Percentiles rank a stretch among this genome's conserved stretches.
Evolutionary conservation across 2,329 filamentous ascomycete species (phyloP).

Genomic region (Tolypocladium ovalisporum): DNA sequence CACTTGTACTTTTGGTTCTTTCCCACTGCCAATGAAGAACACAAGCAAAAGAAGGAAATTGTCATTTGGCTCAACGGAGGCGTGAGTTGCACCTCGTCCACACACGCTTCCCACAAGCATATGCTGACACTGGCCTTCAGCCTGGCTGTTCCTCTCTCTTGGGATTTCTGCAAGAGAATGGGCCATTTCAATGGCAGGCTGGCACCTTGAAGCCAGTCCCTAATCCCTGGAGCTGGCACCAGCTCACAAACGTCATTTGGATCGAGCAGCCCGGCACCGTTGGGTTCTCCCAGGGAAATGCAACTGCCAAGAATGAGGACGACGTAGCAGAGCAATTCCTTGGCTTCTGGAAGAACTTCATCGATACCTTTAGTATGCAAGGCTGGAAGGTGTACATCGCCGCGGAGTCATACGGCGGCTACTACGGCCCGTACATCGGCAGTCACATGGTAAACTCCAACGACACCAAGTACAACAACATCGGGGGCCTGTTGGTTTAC

Average conservation of each 20-base stretch:
- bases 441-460: conserved; percentile 59
- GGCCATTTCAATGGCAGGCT: conserved; percentile 59
- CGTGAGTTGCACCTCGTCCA: conserved; percentile 13
- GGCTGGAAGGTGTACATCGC: conserved; percentile 61
- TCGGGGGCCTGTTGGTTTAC: conserved; percentile 61
- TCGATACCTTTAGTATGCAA: conserved; percentile 58
- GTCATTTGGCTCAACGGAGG: conserved; percentile 52
- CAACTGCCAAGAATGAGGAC: conserved; percentile 53
- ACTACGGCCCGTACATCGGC: conserved; percentile 61
- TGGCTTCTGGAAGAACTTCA: conserved; percentile 70
- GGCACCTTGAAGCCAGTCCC: conserved; percentile 55
- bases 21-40: conserved; percentile 35
- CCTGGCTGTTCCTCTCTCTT: conserved; percentile 52
- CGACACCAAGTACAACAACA: conserved; percentile 55
- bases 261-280: conserved; percentile 58
- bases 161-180: conserved; percentile 67
- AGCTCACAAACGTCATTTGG: conserved; percentile 46
- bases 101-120: too few relatives aligned
- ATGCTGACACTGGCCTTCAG: neutral
- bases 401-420: conserved; percentile 59
- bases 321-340: conserved; percentile 63
- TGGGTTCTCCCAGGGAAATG: conserved; percentile 56
- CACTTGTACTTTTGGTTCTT: conserved; percentile 60
- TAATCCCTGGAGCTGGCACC: conserved; percentile 61
- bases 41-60: conserved; percentile 42